Base-by-base conservation (phyloP, 495 filamentous ascomycete species). In the Annulohypoxylon stygium region DNA sequence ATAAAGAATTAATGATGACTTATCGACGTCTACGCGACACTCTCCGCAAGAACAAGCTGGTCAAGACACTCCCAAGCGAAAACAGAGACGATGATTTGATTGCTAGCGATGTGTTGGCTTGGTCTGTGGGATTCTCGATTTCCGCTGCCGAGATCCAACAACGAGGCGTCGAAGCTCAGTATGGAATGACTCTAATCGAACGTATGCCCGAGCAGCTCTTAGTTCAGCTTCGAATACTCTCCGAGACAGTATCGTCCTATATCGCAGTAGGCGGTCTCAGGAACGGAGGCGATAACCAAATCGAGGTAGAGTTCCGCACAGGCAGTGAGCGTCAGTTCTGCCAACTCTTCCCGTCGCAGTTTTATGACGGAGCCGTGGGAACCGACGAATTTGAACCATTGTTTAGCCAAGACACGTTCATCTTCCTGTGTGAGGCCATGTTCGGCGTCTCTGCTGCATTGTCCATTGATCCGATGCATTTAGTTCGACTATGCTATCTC, bases 81-180 rank as follows among this genome's bases (percentile, higher is more conserved):
- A 43, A 34, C 18, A 69, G 47, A 11, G 81, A 79, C 18, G 80
- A 88, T 43, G 86, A 89, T 36, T 78, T 94, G 41, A 83, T 86
- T 4, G 84, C 88, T 43, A 91, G 88, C 8, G 92, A 95, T 72
- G 88, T 89, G 0, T 77, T 98, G 47, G 90, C 93, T 37, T 85
- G 84, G 54, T 87, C 90, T 47, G 89, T 98, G 16, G 96, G 94
- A 0, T 93, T 87, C 80, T 94, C 95, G n/a, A 95, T 99, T 58
- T 89, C 95, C 2, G 90, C 93, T 0, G 89, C 92, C 5, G 96
- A 99, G 79, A 98, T 99, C 65, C 89, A 93, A 50, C 95, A 97
- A 76, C 92, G 96, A 60, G 96, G 97, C 12, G 83, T 94, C 1
- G 91, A 93, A 65, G 90, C 92, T 3, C 89, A 93, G 45, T 88